These are phyloP conservation scores for Mrakia blollopis DNA, from an alignment of 768 basidiomycete species.

Conservation along the genomic window DNA sequence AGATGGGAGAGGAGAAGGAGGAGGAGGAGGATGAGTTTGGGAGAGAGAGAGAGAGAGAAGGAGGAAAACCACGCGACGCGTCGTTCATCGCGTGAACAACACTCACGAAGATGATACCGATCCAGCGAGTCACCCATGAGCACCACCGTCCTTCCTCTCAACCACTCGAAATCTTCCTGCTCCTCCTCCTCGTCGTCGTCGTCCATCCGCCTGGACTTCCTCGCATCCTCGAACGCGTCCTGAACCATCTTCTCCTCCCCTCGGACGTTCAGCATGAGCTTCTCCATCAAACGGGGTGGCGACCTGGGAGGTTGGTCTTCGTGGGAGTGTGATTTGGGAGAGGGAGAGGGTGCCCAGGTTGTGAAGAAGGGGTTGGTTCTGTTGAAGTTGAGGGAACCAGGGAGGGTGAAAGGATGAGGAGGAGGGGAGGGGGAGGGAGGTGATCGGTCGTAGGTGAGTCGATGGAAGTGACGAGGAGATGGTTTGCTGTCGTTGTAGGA, in stretches of 20 bases:
- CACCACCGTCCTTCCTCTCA: conserved; percentile 18
- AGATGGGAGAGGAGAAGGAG: neutral
- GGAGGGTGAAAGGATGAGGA: conserved; percentile 1
- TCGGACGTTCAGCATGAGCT: conserved; percentile 23
- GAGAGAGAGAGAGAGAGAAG: neutral
- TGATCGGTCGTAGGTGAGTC: neutral
- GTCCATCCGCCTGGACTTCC: neutral
- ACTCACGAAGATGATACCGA: conserved; percentile 24
- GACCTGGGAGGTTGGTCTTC: no score
- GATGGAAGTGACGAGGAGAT: neutral
- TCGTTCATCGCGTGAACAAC: neutral
- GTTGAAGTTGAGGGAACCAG: conserved; percentile 16
- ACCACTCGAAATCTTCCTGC: conserved; percentile 12
- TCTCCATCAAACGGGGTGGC: conserved; percentile 21
- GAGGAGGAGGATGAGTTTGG: no score
- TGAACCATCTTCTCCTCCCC: conserved; percentile 13
- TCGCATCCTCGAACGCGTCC: conserved; percentile 3
- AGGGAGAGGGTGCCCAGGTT: neutral
- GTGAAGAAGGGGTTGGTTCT: conserved; percentile 19
- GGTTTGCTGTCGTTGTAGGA: neutral
- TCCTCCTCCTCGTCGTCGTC: neutral
- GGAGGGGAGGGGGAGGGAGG: neutral
- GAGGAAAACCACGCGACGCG: neutral
- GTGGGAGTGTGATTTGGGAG: no score
- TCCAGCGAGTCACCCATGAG: conserved; percentile 22